Base-by-base conservation (phyloP, 495 filamentous ascomycete species). In the Aspergillus cristatus region DNA sequence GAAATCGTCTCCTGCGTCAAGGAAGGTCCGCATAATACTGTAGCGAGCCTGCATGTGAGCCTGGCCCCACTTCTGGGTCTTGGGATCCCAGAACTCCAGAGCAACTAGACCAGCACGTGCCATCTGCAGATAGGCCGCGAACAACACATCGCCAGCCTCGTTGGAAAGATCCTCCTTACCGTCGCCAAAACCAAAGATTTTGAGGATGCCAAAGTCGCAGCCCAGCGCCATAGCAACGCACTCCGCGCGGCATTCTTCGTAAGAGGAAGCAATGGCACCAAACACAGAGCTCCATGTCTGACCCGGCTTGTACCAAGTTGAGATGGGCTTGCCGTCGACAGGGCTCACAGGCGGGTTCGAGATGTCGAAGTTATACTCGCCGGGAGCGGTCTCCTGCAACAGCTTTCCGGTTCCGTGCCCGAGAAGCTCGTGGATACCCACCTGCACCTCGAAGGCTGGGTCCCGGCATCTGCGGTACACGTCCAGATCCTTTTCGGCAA, bases 321-420 rank as follows among this genome's bases (percentile, higher is more conserved):
- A 73, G 15, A 94, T 62, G 6, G 85, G 83, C 55, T 88, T 82
- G 16, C 71, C 68, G 6, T 79, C 84, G 12, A 95, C 54, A 1
- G 88, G 89, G 47, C 73, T 87, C 40, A 87, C 65, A 3, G 90
- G 90, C 2, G 87, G 90, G 46, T 84, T 81, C 17, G 72, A 57
- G 6, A 71, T 55, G 45, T 95, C 81, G 50, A 97, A 97, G 67
- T 98, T 98, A 67, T 76, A 96, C 20, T 72, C 62, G 3, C 86
- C 87, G 0, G 79, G 74, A 0, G 78, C 67, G 1, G 83, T 94
- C 55, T 96, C 90, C 58, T 94, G 88, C 3, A 98, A 72, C 1
- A 96, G 73, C 59, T 98, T 98, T 15, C 91, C 90, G 22, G 90
- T 95, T 7, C 91, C 91, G 48, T 98, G 91, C 40, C 90, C 91